Base-by-base conservation (phyloP, 441 rosid genomes). In the Arabidopsis lyrata region DNA sequence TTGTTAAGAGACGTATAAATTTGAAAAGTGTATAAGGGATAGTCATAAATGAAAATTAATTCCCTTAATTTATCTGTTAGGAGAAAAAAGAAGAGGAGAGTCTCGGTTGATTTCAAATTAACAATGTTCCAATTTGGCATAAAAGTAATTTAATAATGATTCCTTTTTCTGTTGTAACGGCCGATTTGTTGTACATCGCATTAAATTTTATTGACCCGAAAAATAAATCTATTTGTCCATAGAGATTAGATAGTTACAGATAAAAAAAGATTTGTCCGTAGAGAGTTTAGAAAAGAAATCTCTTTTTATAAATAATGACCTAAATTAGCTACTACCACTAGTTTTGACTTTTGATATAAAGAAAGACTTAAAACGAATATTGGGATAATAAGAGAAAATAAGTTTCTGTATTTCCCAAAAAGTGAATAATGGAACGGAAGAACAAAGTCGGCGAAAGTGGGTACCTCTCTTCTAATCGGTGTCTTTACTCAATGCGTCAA, bases 1-100 rank as follows among this genome's bases (percentile, higher is more conserved):
- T 62, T 14, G 24, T 53, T 24, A 62, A 24, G 59, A 75, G 68
- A 34, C 68, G 64, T 75, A 36, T 54, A 75, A 54, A 31, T 54
- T 22, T 35, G 11, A 54, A 24, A 69, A 4, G 9, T 62, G 36
- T 13, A 35, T 61, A 58, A 41, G 39, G 14, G 67, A 14, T 58
- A 48, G 22, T 48, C 54, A 58, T 58, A 58, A 66, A 74, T 13
- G 8, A 35, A 45, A 29, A 29, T 29, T 29, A 29, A 29, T 29
- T 29, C 31, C 31, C 31, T 4, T 29, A 29, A 35, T 55, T 4
- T 8, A 63, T 39, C 22, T 47, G 8, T 24, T 22, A 24, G 24
- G 20, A 39, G 20, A 39, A 57, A 29, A 15, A 16, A 11, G 41
- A 44, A 42, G 3, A 44, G 34, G 10, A 57, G 47, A 66, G 39